Evolutionary conservation across 768 basidiomycete species (phyloP).

Genomic region (Lactarius hengduanensis): DNA sequence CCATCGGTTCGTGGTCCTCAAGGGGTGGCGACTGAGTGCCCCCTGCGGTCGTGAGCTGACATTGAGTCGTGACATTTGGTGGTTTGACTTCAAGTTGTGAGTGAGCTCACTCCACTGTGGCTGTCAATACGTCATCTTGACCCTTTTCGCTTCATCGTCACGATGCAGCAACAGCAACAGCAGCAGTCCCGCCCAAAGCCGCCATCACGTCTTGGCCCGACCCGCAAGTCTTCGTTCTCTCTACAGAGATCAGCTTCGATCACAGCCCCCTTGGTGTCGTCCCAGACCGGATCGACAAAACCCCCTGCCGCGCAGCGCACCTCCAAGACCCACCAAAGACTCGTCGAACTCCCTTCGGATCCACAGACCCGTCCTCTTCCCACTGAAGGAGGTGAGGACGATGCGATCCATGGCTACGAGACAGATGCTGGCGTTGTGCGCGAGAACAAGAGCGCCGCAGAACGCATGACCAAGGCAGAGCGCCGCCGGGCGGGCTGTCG

Average conservation of each 20-base stretch:
- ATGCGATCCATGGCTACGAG: conserved; percentile 58
- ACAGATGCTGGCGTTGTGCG: conserved; percentile 48
- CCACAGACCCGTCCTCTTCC: conserved; percentile 76
- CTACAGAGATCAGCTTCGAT: conserved; percentile 2
- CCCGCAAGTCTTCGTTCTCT: conserved; percentile 12
- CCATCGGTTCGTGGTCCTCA: conserved; percentile 26
- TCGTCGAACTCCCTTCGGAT: conserved; percentile 85
- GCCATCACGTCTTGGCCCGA: conserved; percentile 1
- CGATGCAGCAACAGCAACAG: conserved; percentile 13
- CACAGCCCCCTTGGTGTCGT: background rate
- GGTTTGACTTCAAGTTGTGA: background rate
- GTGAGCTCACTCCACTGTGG: background rate
- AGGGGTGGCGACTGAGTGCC: conserved; percentile 28
- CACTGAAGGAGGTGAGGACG: conserved; percentile 39
- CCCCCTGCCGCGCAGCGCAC: conserved; percentile 55
- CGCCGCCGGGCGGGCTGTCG: conserved; percentile 77
- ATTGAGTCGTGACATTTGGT: conserved; percentile 11
- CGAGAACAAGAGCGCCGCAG: conserved; percentile 78
- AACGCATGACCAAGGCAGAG: conserved; percentile 86
- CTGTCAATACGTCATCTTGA: conserved; percentile 14
- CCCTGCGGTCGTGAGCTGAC: background rate
- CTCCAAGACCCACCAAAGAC: conserved; percentile 88
- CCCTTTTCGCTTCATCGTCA: conserved; percentile 9
- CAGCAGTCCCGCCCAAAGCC: conserved; percentile 3
- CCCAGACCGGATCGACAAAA: conserved; percentile 6